phyloP scores from a whole-genome alignment of 495 filamentous ascomycete species.

The Tetracladium marchalianum region DNA sequence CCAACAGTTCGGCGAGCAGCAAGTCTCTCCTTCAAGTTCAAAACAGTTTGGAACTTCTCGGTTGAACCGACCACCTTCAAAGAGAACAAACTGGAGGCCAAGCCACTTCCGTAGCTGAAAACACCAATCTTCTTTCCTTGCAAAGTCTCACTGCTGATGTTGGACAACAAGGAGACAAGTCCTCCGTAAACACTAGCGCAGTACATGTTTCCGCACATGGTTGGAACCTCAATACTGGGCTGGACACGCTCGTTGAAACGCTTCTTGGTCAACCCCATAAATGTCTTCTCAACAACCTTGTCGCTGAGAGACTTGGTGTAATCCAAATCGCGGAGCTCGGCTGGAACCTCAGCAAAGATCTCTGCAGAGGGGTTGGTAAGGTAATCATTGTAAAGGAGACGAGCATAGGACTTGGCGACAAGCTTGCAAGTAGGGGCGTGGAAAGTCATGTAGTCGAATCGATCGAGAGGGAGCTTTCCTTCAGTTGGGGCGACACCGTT shows the following conservation, averaged over 20 bases:
- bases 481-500: slow-evolving; percentile 35
- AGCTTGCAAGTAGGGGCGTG: slow-evolving; percentile 97
- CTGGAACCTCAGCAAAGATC: slow-evolving; percentile 76
- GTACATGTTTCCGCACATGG: slow-evolving; percentile 99
- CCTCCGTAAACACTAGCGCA: slow-evolving; percentile 88
- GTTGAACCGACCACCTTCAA: slow-evolving; percentile 73
- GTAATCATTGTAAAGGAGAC: slow-evolving; percentile 96
- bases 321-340: slow-evolving; percentile 75
- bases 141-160: slow-evolving; percentile 55
- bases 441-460: slow-evolving; percentile 94
- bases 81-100: slow-evolving; percentile 85
- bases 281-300: slow-evolving; percentile 93
- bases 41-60: slow-evolving; percentile 61
- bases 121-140: slow-evolving; percentile 81
- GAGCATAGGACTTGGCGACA: slow-evolving; percentile 88
- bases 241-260: slow-evolving; percentile 80
- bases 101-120: slow-evolving; percentile 92
- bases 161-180: slow-evolving; percentile 64
- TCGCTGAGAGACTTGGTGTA: slow-evolving; percentile 81
- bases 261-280: slow-evolving; percentile 95
- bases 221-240: slow-evolving; percentile 77
- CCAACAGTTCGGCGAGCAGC: slow-evolving; percentile 59
- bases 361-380: slow-evolving; percentile 64
- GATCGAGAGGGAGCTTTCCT: slow-evolving; percentile 65
- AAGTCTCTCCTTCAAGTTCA: slow-evolving; percentile 72